phyloP scores from a whole-genome alignment of 1,284 basidiomycete genomes.

The Mycosarcoma mackinlayi region DNA sequence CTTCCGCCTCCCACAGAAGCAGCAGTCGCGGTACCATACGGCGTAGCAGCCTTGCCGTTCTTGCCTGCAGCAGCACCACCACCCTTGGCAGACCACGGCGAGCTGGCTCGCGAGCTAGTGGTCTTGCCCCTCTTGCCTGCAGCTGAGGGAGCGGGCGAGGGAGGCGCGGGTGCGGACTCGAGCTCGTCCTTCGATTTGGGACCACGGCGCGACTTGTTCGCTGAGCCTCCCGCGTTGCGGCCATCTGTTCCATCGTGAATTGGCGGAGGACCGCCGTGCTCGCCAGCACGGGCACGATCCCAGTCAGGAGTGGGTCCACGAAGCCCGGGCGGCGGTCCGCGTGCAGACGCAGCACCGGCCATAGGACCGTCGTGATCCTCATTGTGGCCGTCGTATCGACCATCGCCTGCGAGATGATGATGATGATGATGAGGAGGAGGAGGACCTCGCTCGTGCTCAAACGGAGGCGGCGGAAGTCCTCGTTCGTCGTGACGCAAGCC shows the following conservation, averaged over 20 bases:
- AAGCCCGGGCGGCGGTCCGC: slow-evolving; percentile 22
- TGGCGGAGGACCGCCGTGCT: slow-evolving; percentile 20
- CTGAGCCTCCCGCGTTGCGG: slow-evolving; percentile 14
- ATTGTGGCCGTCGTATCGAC: slow-evolving; percentile 32
- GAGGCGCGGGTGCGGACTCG: slow-evolving; percentile 29
- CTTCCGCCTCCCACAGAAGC: slow-evolving; percentile 1
- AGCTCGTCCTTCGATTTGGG: slow-evolving; percentile 45
- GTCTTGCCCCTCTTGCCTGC: slow-evolving; percentile 44
- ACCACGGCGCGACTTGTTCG: slow-evolving; percentile 36
- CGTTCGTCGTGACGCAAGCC: slow-evolving; percentile 39
- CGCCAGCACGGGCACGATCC: slow-evolving; percentile 34
- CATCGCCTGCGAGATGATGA: slow-evolving; percentile 15
- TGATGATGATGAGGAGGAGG: slow-evolving; percentile 17
- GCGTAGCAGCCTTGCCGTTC: slow-evolving; percentile 19
- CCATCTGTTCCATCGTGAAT: slow-evolving; percentile 24
- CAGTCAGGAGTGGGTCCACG: slow-evolving; percentile 42
- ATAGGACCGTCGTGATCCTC: slow-evolving; percentile 29
- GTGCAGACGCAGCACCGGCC: slow-evolving; percentile 14
- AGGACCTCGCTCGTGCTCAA: slow-evolving; percentile 39
- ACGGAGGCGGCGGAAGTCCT: slow-evolving; percentile 30
- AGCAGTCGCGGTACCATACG: background rate
- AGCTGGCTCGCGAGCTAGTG: slow-evolving; percentile 44
- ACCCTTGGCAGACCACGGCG: slow-evolving; percentile 42
- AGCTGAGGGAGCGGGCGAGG: slow-evolving; percentile 44
- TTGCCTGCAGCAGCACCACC: slow-evolving; percentile 21